Conservation (phyloP, 2,329 filamentous ascomycete genomes). For the Botrytis medusae region DNA sequence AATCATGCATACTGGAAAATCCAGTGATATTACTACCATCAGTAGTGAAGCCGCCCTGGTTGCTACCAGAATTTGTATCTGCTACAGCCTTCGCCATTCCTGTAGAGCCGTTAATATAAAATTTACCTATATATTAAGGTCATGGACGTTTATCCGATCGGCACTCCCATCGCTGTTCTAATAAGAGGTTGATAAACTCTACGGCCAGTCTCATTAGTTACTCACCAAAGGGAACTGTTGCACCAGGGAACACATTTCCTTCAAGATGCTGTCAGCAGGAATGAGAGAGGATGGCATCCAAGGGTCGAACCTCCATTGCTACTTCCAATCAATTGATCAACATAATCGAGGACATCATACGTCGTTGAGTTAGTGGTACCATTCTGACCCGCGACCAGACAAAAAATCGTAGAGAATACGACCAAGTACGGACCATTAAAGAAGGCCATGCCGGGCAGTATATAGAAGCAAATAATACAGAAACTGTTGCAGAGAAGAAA, state of each 20-base stretch:
- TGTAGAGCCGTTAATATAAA: conserved; percentile 31
- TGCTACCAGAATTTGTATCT: conserved; percentile 52
- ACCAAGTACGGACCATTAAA: conserved; percentile 1
- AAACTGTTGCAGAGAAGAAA: neutral
- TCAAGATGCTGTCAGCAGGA: conserved; percentile 3
- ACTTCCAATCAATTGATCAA: conserved; percentile 56
- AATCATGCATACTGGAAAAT: conserved; percentile 44
- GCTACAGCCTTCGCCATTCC: conserved; percentile 54
- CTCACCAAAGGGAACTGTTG: conserved; percentile 51
- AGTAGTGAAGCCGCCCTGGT: conserved; percentile 57
- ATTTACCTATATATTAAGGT: neutral
- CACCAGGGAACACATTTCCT: conserved; percentile 55
- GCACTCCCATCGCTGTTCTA: neutral
- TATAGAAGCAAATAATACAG: neutral
- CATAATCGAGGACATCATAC: conserved; percentile 44
- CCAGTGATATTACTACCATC: conserved; percentile 43
- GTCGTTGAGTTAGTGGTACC: conserved; percentile 24
- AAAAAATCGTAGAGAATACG: conserved; percentile 9
- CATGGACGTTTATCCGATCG: neutral
- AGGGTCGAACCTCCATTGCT: conserved; percentile 49
- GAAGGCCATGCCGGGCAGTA: conserved; percentile 22
- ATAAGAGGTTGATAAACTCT: neutral
- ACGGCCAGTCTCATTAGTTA: neutral
- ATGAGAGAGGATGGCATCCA: neutral
- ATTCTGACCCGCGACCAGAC: conserved; percentile 26